Conservation (phyloP, 1,284 basidiomycete genomes). For the Boletellus deceptivus region DNA sequence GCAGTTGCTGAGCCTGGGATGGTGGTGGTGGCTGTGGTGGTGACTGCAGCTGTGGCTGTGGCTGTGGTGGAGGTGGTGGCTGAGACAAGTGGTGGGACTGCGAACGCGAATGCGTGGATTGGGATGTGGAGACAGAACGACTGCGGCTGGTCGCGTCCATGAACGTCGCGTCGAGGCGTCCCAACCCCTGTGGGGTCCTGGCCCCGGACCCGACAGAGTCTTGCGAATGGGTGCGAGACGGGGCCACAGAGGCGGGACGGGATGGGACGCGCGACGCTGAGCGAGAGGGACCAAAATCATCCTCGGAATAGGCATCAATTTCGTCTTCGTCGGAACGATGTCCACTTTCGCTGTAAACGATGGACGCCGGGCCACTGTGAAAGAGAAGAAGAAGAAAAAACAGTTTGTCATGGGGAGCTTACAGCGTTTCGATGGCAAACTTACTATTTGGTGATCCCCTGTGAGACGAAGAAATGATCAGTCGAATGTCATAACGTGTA, state of each 20-base stretch:
- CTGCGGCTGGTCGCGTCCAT: constrained; percentile 26
- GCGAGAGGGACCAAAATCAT: constrained; percentile 40
- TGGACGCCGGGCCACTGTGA: constrained; percentile 67
- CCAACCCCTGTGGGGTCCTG: constrained; percentile 27
- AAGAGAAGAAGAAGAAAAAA: no score
- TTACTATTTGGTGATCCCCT: constrained; percentile 66
- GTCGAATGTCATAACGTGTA: constrained; percentile 1
- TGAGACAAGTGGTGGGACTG: constrained; percentile 18
- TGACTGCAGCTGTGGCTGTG: background rate
- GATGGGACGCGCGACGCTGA: constrained; percentile 29
- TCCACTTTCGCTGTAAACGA: constrained; percentile 76
- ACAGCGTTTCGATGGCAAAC: constrained; percentile 20
- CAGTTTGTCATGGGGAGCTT: no score
- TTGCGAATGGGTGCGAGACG: constrained; percentile 31
- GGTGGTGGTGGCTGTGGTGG: background rate
- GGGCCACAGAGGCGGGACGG: constrained; percentile 28
- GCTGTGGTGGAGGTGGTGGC: background rate
- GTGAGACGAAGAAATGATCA: constrained; percentile 7
- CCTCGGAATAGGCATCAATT: constrained; percentile 51
- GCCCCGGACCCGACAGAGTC: constrained; percentile 30
- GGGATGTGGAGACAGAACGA: constrained; percentile 24
- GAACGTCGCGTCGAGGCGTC: constrained; percentile 22
- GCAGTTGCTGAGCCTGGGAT: background rate
- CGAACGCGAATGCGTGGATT: constrained; percentile 21
- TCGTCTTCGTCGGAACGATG: constrained; percentile 72